Evolutionary conservation across 805 yeast genomes (phyloP), one percentile per base, ranked within the genome.

Genomic region (Metschnikowia vanudenii): DNA sequence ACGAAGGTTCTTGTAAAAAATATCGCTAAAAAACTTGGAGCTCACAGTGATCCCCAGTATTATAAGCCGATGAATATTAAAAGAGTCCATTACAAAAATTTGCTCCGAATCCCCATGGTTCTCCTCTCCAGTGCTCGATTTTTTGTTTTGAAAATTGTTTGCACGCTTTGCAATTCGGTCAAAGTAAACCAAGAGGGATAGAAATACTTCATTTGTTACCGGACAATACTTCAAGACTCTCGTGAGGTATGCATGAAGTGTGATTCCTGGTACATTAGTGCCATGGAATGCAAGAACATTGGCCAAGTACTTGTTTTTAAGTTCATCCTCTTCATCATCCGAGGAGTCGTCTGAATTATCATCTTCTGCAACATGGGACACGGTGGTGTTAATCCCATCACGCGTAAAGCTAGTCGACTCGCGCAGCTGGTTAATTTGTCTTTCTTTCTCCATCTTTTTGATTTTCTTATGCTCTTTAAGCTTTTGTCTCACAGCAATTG

Each of bases 141-240:
- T 49, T 44, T 55, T 52, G 37, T 53, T 54, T 46, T 64, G 65
- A 36, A 72, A 58, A 49, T 68, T 77, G 59, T 87, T 85, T 36
- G 94, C 89, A 51, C 88, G 77, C 60, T 88, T 88, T 16, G 96
- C 94, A 37, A 92, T 89, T 52, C 98, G 73, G 67, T 94, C 99
- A 69, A 94, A 90, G 65, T 94, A 94, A 26, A 94, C 97, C 57
- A 94, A 74, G 30, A 94, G 69, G 32, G 96, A 84, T 39, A 94
- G 70, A 65, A 91, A 94, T 29, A 94, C 98, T 63, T 94, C 98
- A 66, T 92, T 92, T 2, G 99, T 91, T n/a, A 94, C 94, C 0
- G 99, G 98, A 65, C 99, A 94, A 68, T 94, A 94, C 67, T 92
- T 92, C 63, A 92, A 79, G 24, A 94, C 92, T 61, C 99, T 81